Percentiles rank a stretch among this genome's conserved stretches.
These are phyloP conservation scores for Mentha longifolia DNA, from an alignment of 257 asterid genomes.

Conservation along the genomic window DNA sequence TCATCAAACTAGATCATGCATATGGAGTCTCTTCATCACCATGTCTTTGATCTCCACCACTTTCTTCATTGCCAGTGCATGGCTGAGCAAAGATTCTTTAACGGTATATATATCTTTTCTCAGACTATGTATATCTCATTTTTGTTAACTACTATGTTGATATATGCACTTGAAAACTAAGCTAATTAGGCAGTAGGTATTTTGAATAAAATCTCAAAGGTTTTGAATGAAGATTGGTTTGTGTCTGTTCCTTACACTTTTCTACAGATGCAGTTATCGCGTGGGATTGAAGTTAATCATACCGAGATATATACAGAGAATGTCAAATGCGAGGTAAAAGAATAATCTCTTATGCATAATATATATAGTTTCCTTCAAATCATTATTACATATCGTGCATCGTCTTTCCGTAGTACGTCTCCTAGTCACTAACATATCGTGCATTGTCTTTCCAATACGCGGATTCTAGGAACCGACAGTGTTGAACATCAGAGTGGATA, in stretches of 20 bases:
- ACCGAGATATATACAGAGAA: conserved; percentile 22
- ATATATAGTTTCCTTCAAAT: no score
- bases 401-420: no score
- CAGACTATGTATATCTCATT: no score
- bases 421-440: no score
- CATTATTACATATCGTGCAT: no score
- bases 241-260: neutral
- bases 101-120: no score
- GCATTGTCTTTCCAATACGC: neutral
- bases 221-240: conserved; percentile 4
- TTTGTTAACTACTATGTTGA: no score
- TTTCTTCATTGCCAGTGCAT: conserved; percentile 54
- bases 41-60: conserved; percentile 52
- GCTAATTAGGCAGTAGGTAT: no score
- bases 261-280: conserved; percentile 46
- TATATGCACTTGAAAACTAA: no score
- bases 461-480: conserved; percentile 41
- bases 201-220: no score
- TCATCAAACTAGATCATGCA: conserved; percentile 51
- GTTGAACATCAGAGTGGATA: conserved; percentile 26
- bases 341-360: neutral
- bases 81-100: conserved; percentile 45
- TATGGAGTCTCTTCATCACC: conserved; percentile 49
- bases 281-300: conserved; percentile 34
- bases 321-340: conserved; percentile 51